A percentile compares a stretch with the other conserved stretches of the same genome.
Evolutionary conservation across 225 moss, liverwort and hornwort genomes (phyloP).

Genomic region (Ulota crispa): DNA sequence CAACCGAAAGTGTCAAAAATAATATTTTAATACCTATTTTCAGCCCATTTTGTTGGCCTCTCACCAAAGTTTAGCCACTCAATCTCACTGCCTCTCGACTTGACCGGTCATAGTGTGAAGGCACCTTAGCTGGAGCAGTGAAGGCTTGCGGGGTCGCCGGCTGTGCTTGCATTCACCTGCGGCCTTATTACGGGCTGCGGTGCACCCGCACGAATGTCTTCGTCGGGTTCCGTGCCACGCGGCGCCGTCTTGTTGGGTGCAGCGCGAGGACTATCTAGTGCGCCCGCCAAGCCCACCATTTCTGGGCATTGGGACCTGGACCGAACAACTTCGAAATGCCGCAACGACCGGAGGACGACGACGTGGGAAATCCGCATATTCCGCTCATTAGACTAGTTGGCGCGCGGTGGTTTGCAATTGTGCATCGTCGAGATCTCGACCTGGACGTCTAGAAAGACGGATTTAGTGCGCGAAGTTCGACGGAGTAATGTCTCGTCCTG

Average conservation of each 20-base stretch:
- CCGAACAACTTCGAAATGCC: background rate
- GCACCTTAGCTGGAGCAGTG: too few relatives aligned
- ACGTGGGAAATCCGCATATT: background rate
- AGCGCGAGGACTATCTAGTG: background rate
- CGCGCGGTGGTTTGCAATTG: background rate
- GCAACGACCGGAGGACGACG: background rate
- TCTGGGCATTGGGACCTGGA: background rate
- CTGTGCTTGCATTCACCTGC: too few relatives aligned
- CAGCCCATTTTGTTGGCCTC: too few relatives aligned
- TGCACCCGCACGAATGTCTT: constrained; percentile 18
- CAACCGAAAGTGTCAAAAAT: too few relatives aligned
- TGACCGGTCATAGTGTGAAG: too few relatives aligned
- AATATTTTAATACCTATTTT: too few relatives aligned
- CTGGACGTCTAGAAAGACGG: background rate
- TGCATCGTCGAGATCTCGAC: background rate
- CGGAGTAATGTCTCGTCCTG: background rate
- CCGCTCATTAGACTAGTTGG: constrained; percentile 16
- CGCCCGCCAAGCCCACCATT: background rate
- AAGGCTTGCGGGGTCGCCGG: too few relatives aligned
- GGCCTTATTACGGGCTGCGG: background rate
- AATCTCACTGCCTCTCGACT: too few relatives aligned
- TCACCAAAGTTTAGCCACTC: too few relatives aligned
- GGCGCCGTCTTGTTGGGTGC: background rate
- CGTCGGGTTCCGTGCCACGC: background rate
- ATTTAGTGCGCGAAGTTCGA: background rate